phyloP scores from a whole-genome alignment of 2,329 filamentous ascomycete genomes.

The Diaporthe batatas region DNA sequence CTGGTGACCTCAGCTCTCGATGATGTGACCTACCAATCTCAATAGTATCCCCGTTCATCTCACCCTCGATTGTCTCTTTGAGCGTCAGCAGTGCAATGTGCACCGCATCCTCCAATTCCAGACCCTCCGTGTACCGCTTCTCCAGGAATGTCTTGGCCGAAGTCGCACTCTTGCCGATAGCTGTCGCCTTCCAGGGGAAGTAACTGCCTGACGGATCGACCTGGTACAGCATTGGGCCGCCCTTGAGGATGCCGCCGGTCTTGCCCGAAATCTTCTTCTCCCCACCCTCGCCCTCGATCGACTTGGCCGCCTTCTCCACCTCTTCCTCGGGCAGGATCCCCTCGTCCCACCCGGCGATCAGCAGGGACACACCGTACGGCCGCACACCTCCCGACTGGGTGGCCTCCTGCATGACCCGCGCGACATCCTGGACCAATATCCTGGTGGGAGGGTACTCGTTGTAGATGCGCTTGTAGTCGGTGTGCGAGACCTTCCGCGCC shows the following conservation, averaged over 20 bases:
- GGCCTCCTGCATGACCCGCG: slow-evolving; percentile 97
- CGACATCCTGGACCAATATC: slow-evolving; percentile 99
- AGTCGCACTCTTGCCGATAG: slow-evolving; percentile 98
- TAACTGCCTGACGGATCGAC: slow-evolving; percentile 99
- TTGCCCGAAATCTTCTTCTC: slow-evolving; percentile 84
- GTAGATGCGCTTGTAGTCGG: slow-evolving; percentile 99
- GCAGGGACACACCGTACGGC: slow-evolving; percentile 94
- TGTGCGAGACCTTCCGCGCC: slow-evolving; percentile 97
- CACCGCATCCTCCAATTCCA: slow-evolving; percentile 97
- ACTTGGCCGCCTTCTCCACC: slow-evolving; percentile 69
- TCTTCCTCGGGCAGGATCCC: slow-evolving; percentile 89
- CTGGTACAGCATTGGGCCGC: slow-evolving; percentile 97
- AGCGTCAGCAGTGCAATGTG: slow-evolving; percentile 97
- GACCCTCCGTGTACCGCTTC: slow-evolving; percentile 97
- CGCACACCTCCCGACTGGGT: slow-evolving; percentile 98
- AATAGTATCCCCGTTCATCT: slow-evolving; percentile 99
- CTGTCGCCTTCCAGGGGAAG: slow-evolving; percentile 99
- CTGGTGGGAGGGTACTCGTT: slow-evolving; percentile 99
- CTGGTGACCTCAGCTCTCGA: neutral
- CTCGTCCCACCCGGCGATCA: slow-evolving; percentile 98
- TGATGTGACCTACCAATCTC: slow-evolving; percentile 83
- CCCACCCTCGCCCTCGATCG: slow-evolving; percentile 66
- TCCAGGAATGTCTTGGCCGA: slow-evolving; percentile 99
- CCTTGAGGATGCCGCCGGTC: slow-evolving; percentile 95
- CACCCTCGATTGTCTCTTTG: slow-evolving; percentile 99